Evolutionary conservation across 225 moss, liverwort and hornwort genomes (phyloP), one percentile per base, ranked within the genome.

Genomic region (Thuidium tamariscinum): DNA sequence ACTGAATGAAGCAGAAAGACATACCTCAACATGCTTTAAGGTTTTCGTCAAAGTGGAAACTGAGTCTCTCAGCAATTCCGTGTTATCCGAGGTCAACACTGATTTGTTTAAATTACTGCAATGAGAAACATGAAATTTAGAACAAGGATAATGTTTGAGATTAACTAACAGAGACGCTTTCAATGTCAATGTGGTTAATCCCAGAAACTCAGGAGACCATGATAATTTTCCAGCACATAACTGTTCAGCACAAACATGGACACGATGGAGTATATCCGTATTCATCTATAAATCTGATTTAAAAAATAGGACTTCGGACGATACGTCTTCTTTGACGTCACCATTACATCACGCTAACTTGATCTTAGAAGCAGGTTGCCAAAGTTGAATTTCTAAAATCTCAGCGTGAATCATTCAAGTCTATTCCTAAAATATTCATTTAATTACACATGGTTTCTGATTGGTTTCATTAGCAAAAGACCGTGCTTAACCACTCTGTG

Each of bases 1-100:
- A 55, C 9, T 18, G 26, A 61, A 61, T 37, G 61, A 73, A 74
- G 16, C 37, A 41, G 41, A 56, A 71, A 74, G 83, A 77, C 88
- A 88, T 82, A 97, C 97, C 96, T 99, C 98, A 80, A 99, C 94
- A 86, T 99, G 98, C 77, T 94, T 90, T 29, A 99, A 87, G 6
- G 97, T 99, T 92, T 96, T 96, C 32, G 97, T 97, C 90, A 99
- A 91, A 36, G 98, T 99, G 72, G 93, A 90, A 66, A 99, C 97
- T 9, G 98, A 99, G 71, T 94, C 96, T 63, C 96, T 95, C 70
- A 99, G 86, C 81, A 95, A 92, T 55, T 95, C 96, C 68, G 91
- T 94, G 89, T 99, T 99, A 80, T 97, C 98, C 78, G 94, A 89
- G 68, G 98, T 96, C 91, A 99, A 79, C 80, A 99, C 95, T 51